Base-by-base conservation (phyloP, 1,284 basidiomycete species). In the Cryptococcus sp. region DNA sequence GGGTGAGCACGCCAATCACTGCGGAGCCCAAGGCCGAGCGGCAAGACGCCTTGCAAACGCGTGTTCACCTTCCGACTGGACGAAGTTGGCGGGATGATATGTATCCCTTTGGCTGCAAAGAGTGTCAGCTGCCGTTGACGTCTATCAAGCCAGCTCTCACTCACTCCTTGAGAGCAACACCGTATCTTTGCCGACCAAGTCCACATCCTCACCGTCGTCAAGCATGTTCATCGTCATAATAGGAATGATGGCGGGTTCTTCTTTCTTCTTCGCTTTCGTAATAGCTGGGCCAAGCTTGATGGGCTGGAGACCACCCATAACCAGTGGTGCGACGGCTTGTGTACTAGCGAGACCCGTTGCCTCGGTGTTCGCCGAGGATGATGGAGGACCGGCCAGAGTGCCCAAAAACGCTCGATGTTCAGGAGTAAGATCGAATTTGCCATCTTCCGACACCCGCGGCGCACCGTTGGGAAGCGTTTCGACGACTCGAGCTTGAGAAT, bases 31-130 rank as follows among this genome's bases (percentile, higher is more conserved):
- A 48, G 53, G 27, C 45, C 38, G 31, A 39, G 11, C 42, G 31
- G 17, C 40, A 41, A 27, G 22, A 55, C 49, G 50, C 38, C 27
- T 35, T 39, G 42, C 52, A 47, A 53, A 48, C 49, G 51, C 41
- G 44, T 63, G 68, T 81, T 62, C 73, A 90, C 91, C 87, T 94
- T 96, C 83, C 88, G 90, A 76, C 89, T 93, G 42, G 88, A 86
- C 50, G 92, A 89, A 61, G 91, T 81, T 22, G 91, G 90, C 27
- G 88, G 87, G 39, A 91, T 87, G 71, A 87, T 90, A 78, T 89
- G 89, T 46, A 85, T 71, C 42, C 74, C 73, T 46, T 74, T 75
- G 35, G 75, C 74, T 78, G 23, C 20, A 23, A n/a, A 15, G 20
- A 50, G 17, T 38, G 60, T 71, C 53, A 69, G 69, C 57, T 19